Conservation (phyloP, 2,329 filamentous ascomycete species). For the Bipolaris bicolor region DNA sequence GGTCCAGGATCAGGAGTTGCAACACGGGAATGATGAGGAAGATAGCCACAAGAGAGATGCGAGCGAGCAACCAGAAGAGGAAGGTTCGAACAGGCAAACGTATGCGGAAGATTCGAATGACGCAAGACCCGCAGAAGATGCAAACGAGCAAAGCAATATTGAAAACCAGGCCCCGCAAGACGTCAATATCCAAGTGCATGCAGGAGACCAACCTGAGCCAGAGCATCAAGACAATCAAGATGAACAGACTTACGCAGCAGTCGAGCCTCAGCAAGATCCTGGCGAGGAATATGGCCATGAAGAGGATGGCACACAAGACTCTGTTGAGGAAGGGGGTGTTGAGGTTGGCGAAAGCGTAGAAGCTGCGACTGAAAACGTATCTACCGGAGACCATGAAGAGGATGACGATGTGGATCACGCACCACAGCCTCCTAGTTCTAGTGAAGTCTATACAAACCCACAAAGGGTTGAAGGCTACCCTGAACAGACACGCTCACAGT, state of each 20-base stretch:
- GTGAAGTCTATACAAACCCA: neutral
- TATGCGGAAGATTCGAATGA: neutral
- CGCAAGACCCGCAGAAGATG: neutral
- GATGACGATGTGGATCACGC: neutral
- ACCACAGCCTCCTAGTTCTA: conserved; percentile 2
- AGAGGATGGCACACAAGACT: neutral
- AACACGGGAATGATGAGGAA: neutral
- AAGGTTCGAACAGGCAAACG: conserved; percentile 4
- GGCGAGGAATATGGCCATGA: neutral
- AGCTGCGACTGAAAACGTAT: neutral
- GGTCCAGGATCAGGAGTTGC: conserved; percentile 5
- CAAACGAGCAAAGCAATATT: neutral
- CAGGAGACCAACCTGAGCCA: neutral
- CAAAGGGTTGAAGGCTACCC: conserved; percentile 4
- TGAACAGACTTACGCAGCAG: neutral
- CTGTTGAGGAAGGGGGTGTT: conserved; percentile 1
- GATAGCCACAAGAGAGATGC: neutral
- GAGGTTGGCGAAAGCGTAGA: conserved; percentile 2
- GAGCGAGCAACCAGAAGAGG: conserved; percentile 4
- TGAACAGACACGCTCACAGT: conserved; percentile 1
- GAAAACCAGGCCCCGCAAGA: neutral
- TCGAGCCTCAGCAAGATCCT: neutral
- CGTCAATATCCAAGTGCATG: neutral
- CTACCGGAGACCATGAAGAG: conserved; percentile 2
- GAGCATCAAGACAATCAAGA: neutral